Conservation (phyloP, 2,329 filamentous ascomycete genomes). For the Chaetothyriales sp. region DNA sequence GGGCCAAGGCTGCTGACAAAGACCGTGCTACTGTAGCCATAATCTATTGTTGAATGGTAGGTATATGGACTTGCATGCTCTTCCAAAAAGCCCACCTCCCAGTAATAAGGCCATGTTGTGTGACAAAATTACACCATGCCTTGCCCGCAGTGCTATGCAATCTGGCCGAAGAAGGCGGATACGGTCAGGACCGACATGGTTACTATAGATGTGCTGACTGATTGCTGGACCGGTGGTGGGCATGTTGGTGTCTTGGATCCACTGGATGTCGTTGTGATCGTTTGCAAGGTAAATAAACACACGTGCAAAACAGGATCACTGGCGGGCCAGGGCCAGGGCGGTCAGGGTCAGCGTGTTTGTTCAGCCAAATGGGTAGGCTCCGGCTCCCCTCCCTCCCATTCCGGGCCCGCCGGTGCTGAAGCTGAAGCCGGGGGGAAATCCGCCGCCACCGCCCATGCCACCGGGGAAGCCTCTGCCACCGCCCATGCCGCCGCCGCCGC, state of each 20-base stretch:
- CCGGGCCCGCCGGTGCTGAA: not conserved
- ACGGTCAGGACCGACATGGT: not conserved
- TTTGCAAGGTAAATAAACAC: too few species aligned
- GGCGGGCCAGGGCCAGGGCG: too few species aligned
- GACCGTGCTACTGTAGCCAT: not conserved
- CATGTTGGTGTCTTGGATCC: not conserved
- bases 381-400: not conserved
- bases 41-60: not conserved
- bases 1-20: too few species aligned
- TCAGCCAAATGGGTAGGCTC: not conserved
- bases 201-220: not conserved
- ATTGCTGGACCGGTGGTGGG: not conserved
- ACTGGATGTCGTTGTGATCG: too few species aligned
- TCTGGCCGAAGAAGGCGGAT: not conserved
- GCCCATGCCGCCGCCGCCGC: slow-evolving; percentile 24
- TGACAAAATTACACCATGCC: not conserved
- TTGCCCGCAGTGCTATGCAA: not conserved
- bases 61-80: not conserved
- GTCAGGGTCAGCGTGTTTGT: too few species aligned
- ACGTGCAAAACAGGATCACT: too few species aligned
- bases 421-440: slow-evolving; percentile 6
- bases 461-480: slow-evolving; percentile 9
- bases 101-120: not conserved
- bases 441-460: slow-evolving; percentile 13
- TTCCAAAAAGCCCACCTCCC: not conserved